phyloP scores from a whole-genome alignment of 1,284 basidiomycete species.

The Stereum hirsutum region DNA sequence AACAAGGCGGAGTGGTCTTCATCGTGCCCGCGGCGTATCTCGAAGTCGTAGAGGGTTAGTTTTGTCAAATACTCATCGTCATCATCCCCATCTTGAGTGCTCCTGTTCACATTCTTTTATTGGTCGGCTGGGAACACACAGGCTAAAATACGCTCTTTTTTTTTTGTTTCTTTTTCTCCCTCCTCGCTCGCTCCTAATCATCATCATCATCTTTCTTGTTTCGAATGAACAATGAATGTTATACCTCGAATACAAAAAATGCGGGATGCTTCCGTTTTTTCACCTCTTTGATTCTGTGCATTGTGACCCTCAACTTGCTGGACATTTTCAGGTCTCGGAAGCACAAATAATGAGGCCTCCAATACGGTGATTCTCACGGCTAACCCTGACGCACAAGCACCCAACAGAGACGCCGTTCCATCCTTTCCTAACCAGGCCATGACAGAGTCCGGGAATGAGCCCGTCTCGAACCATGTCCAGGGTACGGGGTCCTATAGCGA shows the following conservation, averaged over 20 bases:
- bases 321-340: too few relatives aligned
- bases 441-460: too few relatives aligned
- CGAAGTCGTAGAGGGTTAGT: conserved; percentile 84
- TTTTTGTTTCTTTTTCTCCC: conserved; percentile 34
- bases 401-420: too few relatives aligned
- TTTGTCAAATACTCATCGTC: conserved; percentile 23
- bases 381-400: too few relatives aligned
- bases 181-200: conserved; percentile 14
- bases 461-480: too few relatives aligned
- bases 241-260: neutral
- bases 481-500: neutral
- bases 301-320: neutral
- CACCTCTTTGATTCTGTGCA: too few relatives aligned
- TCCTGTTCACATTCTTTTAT: conserved; percentile 47
- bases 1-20: conserved; percentile 74
- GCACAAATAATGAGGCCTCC: too few relatives aligned
- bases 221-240: conserved; percentile 13
- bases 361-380: too few relatives aligned
- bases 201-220: too few relatives aligned
- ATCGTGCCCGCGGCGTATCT: conserved; percentile 87
- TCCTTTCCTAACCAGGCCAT: too few relatives aligned
- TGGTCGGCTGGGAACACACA: conserved; percentile 36
- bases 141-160: conserved; percentile 62
- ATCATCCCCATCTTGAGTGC: conserved; percentile 35
- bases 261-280: conserved; percentile 4